Evolutionary conservation across 495 filamentous ascomycete genomes (phyloP), one percentile per base, ranked within the genome.

Genomic region (Hyaloscypha variabilis): DNA sequence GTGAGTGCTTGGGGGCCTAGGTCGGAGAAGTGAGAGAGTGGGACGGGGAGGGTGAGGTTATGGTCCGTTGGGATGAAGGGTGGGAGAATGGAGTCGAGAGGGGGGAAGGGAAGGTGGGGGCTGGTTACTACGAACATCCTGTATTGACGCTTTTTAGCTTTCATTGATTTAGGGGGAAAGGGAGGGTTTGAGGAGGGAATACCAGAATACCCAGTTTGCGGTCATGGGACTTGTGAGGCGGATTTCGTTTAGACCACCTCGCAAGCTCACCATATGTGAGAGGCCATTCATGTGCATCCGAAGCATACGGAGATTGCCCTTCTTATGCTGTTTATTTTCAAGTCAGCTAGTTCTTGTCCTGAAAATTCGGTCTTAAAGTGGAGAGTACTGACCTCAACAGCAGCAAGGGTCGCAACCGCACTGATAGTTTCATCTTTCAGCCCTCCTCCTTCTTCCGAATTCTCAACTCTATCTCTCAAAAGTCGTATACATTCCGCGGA

Each of bases 251-350:
- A 66, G 46, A 34, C 72, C 67, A 5, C 68, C 69, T 6, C 65
- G 50, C 14, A 66, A 19, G 11, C 49, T 25, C 13, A 72, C 65
- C 39, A 75, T 66, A 30, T 64, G 53, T 26, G 58, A 62, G 8
- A 75, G 36, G 2, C 71, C 72, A 11, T 54, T 29, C 30, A 75
- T 57, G 53, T 75, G 73, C 54, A 71, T 68, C 54, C 67, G 64
- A 58, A 75, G 61, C 39, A 66, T 69, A 13, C 58, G 62, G 14
- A 69, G 34, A 51, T 68, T 64, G 6, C 71, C 71, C 62, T 65
- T 59, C 53, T 68, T 39, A 29, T 59, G 56, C 60, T 63, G 17
- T 28, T 39, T 14, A 61, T 52, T 25, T 2, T 58, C 1, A 19
- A 31, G 51, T 34, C 34, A 54, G 21, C n/a, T 51, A 19, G 24